phyloP scores from a whole-genome alignment of 805 yeast species.

The Monosporozyma aerobia region DNA sequence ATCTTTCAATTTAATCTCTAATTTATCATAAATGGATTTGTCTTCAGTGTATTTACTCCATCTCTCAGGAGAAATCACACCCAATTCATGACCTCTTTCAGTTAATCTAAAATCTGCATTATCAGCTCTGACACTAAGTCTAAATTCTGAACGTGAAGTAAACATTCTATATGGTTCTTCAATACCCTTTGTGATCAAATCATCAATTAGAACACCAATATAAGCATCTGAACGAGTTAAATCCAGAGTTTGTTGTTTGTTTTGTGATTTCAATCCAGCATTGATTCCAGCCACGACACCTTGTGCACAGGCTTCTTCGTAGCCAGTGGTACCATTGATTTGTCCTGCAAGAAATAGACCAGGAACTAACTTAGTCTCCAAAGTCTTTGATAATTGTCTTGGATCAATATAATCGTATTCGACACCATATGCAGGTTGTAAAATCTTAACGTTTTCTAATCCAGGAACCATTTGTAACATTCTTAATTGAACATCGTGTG shows the following conservation, averaged over 20 bases:
- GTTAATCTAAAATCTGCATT: conserved; percentile 88
- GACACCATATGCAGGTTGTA: conserved; percentile 98
- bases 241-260: conserved; percentile 32
- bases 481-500: conserved; percentile 76
- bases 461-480: conserved; percentile 79
- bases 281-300: conserved; percentile 94
- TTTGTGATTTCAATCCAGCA: conserved; percentile 56
- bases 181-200: conserved; percentile 88
- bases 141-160: conserved; percentile 88
- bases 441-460: conserved; percentile 74
- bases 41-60: conserved; percentile 42
- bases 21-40: conserved; percentile 34
- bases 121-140: conserved; percentile 84
- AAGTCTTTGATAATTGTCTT: conserved; percentile 62
- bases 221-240: conserved; percentile 77
- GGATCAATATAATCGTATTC: conserved; percentile 97
- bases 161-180: conserved; percentile 98
- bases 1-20: conserved; percentile 38
- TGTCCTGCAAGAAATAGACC: conserved; percentile 93
- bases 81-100: conserved; percentile 50
- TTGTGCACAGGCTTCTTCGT: conserved; percentile 97
- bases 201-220: conserved; percentile 88
- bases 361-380: conserved; percentile 70
- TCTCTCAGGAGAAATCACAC: conserved; percentile 57
- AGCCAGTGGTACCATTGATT: conserved; percentile 97